A percentile compares a stretch with the other conserved stretches of the same genome.
Conservation (phyloP, 1,139 yeast species). For the Candida sp. region DNA sequence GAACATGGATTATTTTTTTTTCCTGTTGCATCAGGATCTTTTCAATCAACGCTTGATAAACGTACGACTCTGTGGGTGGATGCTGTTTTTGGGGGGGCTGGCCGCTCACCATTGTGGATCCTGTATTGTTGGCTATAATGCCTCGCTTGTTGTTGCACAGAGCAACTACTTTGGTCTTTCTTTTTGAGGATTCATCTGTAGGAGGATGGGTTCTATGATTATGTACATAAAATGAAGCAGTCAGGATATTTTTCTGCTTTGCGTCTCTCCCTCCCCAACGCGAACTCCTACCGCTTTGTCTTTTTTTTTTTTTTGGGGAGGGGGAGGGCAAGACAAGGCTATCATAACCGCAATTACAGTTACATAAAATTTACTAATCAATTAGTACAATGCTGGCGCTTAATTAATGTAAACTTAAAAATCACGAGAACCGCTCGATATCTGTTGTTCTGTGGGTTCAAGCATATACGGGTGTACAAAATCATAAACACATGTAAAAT, state of each 20-base stretch:
- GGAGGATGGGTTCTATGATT: not conserved
- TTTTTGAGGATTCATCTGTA: not conserved
- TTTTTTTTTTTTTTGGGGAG: not conserved
- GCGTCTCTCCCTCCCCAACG: too few relatives aligned
- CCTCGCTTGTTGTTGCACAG: not conserved
- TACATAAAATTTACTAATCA: slow-evolving; percentile 1
- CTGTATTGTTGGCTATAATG: too few relatives aligned
- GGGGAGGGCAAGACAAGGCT: too few relatives aligned
- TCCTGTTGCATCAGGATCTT: too few relatives aligned
- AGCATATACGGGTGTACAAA: not conserved
- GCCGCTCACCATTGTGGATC: too few relatives aligned
- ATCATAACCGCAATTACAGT: not conserved
- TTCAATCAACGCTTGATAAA: too few relatives aligned
- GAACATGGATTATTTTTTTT: too few relatives aligned
- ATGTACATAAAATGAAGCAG: not conserved
- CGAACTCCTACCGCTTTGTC: not conserved
- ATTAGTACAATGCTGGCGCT: not conserved
- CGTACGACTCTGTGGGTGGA: too few relatives aligned
- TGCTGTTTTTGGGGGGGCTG: not conserved
- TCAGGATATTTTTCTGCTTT: too few relatives aligned
- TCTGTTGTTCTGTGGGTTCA: too few relatives aligned
- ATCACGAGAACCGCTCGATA: too few relatives aligned
- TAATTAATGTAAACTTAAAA: not conserved
- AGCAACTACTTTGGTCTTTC: not conserved
- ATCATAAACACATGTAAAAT: not conserved